These are phyloP conservation scores for Hygrophorus russula DNA, from an alignment of 768 basidiomycete species.

Conservation along the genomic window DNA sequence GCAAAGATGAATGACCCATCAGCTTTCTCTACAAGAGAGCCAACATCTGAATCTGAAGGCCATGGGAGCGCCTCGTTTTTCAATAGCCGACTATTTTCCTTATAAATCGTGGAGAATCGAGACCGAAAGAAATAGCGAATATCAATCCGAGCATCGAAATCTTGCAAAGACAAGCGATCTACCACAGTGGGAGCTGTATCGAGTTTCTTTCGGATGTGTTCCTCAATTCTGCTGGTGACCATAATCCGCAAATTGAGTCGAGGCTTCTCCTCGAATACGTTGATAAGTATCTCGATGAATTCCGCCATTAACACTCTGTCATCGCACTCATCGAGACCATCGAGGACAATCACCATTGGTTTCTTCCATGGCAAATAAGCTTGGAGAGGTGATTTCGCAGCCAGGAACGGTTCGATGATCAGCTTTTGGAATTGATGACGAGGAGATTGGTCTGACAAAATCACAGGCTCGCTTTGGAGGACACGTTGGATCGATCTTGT, in stretches of 20 bases:
- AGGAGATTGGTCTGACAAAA: neutral
- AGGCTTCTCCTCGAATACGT: constrained; percentile 9
- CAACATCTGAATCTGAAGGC: constrained; percentile 3
- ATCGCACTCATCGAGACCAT: constrained; percentile 24
- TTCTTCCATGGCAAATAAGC: constrained; percentile 2
- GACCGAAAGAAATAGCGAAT: constrained; percentile 3
- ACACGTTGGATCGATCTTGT: neutral
- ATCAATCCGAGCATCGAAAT: constrained; percentile 4
- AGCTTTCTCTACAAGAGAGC: neutral
- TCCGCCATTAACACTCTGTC: constrained; percentile 13
- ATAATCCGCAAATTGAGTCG: constrained; percentile 18
- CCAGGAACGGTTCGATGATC: constrained; percentile 16
- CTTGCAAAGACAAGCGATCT: neutral
- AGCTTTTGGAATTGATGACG: constrained; percentile 21
- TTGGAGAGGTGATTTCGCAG: neutral
- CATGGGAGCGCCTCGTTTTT: neutral
- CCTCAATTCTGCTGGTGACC: constrained; percentile 21
- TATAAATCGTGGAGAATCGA: neutral
- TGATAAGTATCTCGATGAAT: constrained; percentile 17
- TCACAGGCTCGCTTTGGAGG: neutral
- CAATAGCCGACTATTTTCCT: neutral
- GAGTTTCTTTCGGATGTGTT: constrained; percentile 12
- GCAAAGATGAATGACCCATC: constrained; percentile 6
- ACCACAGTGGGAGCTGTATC: constrained; percentile 4
- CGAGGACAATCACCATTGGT: constrained; percentile 21